These are phyloP conservation scores for Xylaria sp. DNA, from an alignment of 2,329 filamentous ascomycete genomes.

Conservation along the genomic window DNA sequence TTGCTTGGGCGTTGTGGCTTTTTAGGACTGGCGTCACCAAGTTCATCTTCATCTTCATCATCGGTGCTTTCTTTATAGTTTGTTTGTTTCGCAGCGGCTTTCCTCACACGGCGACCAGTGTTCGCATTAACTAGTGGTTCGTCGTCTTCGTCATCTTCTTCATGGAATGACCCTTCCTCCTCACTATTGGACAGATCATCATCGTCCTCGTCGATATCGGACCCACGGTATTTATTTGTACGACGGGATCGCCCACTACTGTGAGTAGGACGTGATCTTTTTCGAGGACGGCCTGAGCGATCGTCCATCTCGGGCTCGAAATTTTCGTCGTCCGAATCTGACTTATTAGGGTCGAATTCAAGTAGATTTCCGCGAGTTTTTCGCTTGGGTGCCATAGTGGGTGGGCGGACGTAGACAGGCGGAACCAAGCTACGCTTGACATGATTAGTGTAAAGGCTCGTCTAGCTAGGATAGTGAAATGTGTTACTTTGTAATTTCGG, in stretches of 20 bases:
- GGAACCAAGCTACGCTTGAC: constrained; percentile 12
- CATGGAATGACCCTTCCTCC: constrained; percentile 59
- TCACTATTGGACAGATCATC: constrained; percentile 62
- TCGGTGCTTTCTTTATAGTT: constrained; percentile 60
- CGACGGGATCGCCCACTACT: constrained; percentile 45
- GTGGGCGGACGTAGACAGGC: constrained; percentile 13
- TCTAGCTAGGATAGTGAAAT: neutral
- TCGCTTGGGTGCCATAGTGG: constrained; percentile 61
- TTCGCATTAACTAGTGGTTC: constrained; percentile 52
- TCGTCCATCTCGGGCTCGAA: constrained; percentile 64
- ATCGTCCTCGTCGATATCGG: constrained; percentile 70
- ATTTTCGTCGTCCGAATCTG: constrained; percentile 72
- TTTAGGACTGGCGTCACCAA: constrained; percentile 48
- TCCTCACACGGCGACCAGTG: constrained; percentile 58
- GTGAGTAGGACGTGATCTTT: constrained; percentile 55
- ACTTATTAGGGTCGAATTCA: constrained; percentile 73
- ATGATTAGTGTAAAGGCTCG: constrained; percentile 6
- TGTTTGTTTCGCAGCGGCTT: constrained; percentile 55
- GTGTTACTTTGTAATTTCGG: constrained; percentile 16
- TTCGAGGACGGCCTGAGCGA: constrained; percentile 48
- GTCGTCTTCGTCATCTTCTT: constrained; percentile 40
- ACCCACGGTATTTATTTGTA: constrained; percentile 61
- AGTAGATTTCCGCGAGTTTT: constrained; percentile 61
- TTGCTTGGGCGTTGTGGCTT: constrained; percentile 48
- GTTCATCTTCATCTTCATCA: constrained; percentile 54